phyloP scores from a whole-genome alignment of 2,329 filamentous ascomycete species.

The Hyphodiscus sp. region DNA sequence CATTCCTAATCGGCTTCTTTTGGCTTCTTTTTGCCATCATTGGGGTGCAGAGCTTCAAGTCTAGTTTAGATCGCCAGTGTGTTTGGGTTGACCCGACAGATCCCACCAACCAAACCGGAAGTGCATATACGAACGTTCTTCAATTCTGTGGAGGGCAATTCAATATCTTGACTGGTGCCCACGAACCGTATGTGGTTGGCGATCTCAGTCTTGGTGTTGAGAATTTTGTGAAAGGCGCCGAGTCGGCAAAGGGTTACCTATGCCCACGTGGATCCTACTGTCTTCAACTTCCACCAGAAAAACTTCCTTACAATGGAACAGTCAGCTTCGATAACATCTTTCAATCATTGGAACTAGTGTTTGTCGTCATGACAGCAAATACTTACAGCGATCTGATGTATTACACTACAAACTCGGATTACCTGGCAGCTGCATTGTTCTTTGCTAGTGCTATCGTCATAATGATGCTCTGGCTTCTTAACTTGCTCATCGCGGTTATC shows the following conservation, averaged over 20 bases:
- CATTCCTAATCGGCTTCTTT: constrained; percentile 92
- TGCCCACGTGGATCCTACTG: constrained; percentile 82
- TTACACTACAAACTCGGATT: constrained; percentile 86
- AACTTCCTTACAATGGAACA: constrained; percentile 68
- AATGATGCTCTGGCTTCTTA: constrained; percentile 93
- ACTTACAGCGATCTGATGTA: constrained; percentile 96
- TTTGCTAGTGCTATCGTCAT: constrained; percentile 73
- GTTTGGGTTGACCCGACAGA: constrained; percentile 66
- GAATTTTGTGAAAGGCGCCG: constrained; percentile 45
- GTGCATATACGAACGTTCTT: constrained; percentile 55
- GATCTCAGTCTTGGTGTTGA: constrained; percentile 1
- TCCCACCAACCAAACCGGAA: constrained; percentile 39
- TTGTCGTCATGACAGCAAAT: constrained; percentile 97
- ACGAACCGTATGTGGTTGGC: constrained; percentile 61
- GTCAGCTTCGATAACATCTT: constrained; percentile 93
- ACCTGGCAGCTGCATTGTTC: constrained; percentile 76
- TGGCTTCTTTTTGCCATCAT: constrained; percentile 97
- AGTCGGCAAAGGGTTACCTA: constrained; percentile 71
- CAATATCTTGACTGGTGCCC: constrained; percentile 47
- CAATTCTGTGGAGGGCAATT: constrained; percentile 86
- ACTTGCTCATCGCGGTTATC: constrained; percentile 91
- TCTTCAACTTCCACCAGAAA: constrained; percentile 60
- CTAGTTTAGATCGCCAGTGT: constrained; percentile 69
- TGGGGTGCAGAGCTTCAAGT: constrained; percentile 93
- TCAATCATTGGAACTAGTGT: constrained; percentile 87